These are phyloP conservation scores for Triticum monococcum DNA, from an alignment of 176 grass and related monocot species.

Conservation along the genomic window DNA sequence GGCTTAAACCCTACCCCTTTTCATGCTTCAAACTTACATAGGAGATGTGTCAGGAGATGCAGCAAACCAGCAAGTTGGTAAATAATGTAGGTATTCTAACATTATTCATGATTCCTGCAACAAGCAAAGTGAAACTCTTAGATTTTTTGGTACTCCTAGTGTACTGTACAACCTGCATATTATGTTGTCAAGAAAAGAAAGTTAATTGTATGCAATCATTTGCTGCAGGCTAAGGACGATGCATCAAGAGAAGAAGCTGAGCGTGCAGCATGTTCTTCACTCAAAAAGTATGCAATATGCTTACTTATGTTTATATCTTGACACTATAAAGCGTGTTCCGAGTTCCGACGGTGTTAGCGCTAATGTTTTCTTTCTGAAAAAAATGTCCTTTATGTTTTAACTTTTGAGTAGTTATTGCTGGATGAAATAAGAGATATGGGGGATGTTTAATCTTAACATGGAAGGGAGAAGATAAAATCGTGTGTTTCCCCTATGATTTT, in stretches of 20 bases:
- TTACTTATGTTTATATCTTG: conserved; percentile 8
- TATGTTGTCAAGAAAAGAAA: conserved; percentile 10
- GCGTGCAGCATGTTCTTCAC: not conserved
- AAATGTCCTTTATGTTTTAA: not conserved
- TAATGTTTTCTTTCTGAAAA: not conserved
- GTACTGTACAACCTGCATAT: not conserved
- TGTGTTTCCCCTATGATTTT: not conserved
- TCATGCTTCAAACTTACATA: conserved; percentile 1
- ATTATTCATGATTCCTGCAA: conserved; percentile 1
- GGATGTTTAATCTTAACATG: conserved; percentile 3
- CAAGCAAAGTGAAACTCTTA: not conserved
- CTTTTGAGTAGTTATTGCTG: not conserved
- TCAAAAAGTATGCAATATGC: conserved; percentile 6
- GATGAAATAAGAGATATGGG: not conserved
- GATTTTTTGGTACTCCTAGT: not conserved
- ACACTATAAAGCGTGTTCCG: not conserved
- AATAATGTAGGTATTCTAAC: not conserved
- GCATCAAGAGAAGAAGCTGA: not conserved
- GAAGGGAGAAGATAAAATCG: not conserved
- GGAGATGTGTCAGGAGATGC: not conserved
- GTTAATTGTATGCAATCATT: not conserved
- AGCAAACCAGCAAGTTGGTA: not conserved
- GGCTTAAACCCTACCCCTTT: not conserved
- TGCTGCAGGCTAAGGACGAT: conserved; percentile 18
- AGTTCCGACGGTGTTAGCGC: not conserved